A percentile compares a stretch with the other conserved stretches of the same genome.
Conservation (phyloP, 768 basidiomycete genomes). For the Suillus discolor region DNA sequence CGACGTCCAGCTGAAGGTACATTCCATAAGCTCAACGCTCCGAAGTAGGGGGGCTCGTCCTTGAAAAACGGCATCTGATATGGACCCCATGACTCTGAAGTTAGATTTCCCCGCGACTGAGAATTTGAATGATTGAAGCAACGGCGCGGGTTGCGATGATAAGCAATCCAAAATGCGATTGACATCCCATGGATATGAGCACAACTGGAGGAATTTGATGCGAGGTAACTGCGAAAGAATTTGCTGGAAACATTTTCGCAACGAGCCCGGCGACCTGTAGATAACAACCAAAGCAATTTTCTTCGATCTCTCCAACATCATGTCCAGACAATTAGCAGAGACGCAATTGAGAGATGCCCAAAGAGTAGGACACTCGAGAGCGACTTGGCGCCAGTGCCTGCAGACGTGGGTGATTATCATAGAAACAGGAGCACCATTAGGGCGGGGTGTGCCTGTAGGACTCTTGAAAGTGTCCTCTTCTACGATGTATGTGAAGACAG, state of each 20-base stretch:
- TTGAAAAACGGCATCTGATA: slow-evolving; percentile 32
- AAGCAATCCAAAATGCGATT: slow-evolving; percentile 27
- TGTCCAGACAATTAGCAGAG: slow-evolving; percentile 40
- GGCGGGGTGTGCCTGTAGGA: not conserved
- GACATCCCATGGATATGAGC: slow-evolving; percentile 12
- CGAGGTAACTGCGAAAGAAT: slow-evolving; percentile 37
- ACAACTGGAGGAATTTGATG: slow-evolving; percentile 36
- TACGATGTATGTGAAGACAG: slow-evolving; percentile 18
- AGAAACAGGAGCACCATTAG: slow-evolving; percentile 18
- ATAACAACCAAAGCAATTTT: slow-evolving; percentile 33
- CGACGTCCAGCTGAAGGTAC: slow-evolving; percentile 39
- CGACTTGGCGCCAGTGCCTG: slow-evolving; percentile 55
- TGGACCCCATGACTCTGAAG: slow-evolving; percentile 18
- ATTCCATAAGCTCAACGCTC: slow-evolving; percentile 36
- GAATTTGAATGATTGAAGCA: slow-evolving; percentile 35
- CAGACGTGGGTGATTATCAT: slow-evolving; percentile 64
- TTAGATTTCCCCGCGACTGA: slow-evolving; percentile 21
- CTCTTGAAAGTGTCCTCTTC: not conserved
- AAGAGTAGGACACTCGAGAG: slow-evolving; percentile 53
- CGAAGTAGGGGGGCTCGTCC: slow-evolving; percentile 38
- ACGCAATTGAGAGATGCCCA: slow-evolving; percentile 52
- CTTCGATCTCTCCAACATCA: slow-evolving; percentile 49
- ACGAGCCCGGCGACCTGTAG: slow-evolving; percentile 26
- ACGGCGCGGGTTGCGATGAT: slow-evolving; percentile 30
- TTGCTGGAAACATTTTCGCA: not conserved